A percentile compares a stretch with the other conserved stretches of the same genome.
Conservation (phyloP, 306 rosid genomes). For the Lagenaria siceraria region DNA sequence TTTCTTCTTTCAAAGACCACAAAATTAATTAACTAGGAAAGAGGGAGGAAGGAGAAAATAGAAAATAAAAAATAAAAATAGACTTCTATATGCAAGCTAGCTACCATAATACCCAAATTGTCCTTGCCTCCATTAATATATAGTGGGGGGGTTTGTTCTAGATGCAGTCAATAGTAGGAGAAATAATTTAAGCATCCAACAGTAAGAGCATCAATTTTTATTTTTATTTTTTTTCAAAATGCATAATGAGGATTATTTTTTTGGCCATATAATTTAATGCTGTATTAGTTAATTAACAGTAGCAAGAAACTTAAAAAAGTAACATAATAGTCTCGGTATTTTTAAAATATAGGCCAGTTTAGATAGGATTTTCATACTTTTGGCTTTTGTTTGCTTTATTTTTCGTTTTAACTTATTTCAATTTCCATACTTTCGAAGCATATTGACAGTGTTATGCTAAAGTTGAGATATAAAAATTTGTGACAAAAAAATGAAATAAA, state of each 20-base stretch:
- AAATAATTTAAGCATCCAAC: not conserved
- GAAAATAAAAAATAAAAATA: not conserved
- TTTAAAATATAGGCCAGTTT: not conserved
- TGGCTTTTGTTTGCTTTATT: too few species aligned
- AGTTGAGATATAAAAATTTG: too few species aligned
- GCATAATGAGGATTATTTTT: too few species aligned
- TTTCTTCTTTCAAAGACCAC: not conserved
- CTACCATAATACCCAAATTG: not conserved
- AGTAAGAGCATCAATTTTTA: not conserved
- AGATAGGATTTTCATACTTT: too few species aligned
- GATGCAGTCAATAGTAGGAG: not conserved
- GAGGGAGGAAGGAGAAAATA: not conserved
- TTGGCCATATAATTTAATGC: not conserved
- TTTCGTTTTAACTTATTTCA: too few species aligned
- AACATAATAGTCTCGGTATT: not conserved
- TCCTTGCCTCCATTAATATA: not conserved
- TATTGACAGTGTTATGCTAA: too few species aligned
- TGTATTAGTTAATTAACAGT: not conserved
- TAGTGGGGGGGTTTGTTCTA: not conserved
- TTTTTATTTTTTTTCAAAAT: not conserved
- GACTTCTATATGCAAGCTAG: not conserved
- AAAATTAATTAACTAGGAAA: not conserved
- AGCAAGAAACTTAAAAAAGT: not conserved
- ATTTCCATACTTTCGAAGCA: too few species aligned
- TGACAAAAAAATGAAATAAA: too few species aligned